phyloP scores from a whole-genome alignment of 345 rosid genomes.

The Eucalyptus sp. region DNA sequence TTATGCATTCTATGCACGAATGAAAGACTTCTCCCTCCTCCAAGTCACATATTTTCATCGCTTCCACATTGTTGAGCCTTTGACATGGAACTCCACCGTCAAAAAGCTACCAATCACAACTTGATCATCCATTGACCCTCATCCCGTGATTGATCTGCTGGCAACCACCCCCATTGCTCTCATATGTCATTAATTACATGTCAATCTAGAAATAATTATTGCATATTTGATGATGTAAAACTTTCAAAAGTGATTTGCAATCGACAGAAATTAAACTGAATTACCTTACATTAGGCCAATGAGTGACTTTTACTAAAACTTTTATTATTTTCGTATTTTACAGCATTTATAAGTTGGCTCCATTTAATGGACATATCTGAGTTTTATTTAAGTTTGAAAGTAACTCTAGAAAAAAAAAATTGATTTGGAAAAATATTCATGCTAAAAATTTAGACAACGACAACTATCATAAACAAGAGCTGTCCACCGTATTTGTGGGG shows the following conservation, averaged over 20 bases:
- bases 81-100: neutral
- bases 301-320: neutral
- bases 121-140: neutral
- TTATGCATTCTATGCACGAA: neutral
- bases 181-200: neutral
- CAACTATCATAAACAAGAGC: neutral
- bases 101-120: neutral
- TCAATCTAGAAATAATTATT: neutral
- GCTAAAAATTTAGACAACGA: neutral
- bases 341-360: neutral
- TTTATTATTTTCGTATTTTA: neutral
- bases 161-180: neutral
- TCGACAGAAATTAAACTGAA: neutral
- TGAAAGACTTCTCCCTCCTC: neutral
- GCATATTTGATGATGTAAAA: neutral
- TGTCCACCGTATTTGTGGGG: neutral
- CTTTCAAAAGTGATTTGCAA: neutral
- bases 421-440: neutral
- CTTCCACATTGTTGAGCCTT: neutral
- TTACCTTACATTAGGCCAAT: neutral
- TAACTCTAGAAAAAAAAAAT: neutral
- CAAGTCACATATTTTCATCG: neutral
- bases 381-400: neutral
- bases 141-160: neutral
- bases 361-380: neutral